Conservation (phyloP, 306 rosid species). For the Castanea crenata region DNA sequence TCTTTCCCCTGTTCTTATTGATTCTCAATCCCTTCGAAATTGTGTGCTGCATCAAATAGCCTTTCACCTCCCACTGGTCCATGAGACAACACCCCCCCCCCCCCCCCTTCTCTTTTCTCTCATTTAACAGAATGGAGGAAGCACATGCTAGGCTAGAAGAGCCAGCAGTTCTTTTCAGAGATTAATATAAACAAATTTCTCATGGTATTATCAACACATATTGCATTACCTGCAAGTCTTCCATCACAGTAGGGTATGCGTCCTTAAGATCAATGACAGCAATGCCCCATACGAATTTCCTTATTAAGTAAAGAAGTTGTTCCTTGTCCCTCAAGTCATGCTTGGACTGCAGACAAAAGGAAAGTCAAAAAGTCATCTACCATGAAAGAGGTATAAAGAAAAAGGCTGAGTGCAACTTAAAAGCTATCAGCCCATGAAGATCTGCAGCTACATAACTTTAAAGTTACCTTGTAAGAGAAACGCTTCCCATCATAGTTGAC, state of each 20-base stretch:
- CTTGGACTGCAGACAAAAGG: slow-evolving; percentile 61
- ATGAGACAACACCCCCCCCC: too few relatives aligned
- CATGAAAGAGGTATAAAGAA: slow-evolving; percentile 10
- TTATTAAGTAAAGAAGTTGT: slow-evolving; percentile 64
- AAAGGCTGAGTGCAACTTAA: slow-evolving; percentile 6
- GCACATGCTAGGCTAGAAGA: too few relatives aligned
- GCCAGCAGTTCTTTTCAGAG: too few relatives aligned
- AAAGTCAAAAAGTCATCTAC: slow-evolving; percentile 28
- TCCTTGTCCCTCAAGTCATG: slow-evolving; percentile 71
- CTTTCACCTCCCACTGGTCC: too few relatives aligned
- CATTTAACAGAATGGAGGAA: too few relatives aligned
- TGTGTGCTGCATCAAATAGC: not conserved
- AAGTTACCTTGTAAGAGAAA: slow-evolving; percentile 83
- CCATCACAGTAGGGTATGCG: slow-evolving; percentile 64
- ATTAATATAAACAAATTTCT: not conserved
- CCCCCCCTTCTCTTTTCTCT: too few relatives aligned
- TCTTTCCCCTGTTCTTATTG: too few relatives aligned
- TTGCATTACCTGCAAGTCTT: slow-evolving; percentile 78
- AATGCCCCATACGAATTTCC: slow-evolving; percentile 87
- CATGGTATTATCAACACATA: not conserved
- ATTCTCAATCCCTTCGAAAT: too few relatives aligned
- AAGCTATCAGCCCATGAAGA: not conserved
- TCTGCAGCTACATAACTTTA: not conserved
- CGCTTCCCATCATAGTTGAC: slow-evolving; percentile 76
- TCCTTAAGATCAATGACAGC: slow-evolving; percentile 83